These are phyloP conservation scores for Fusarium robinianum DNA, from an alignment of 2,329 filamentous ascomycete species.

Conservation along the genomic window DNA sequence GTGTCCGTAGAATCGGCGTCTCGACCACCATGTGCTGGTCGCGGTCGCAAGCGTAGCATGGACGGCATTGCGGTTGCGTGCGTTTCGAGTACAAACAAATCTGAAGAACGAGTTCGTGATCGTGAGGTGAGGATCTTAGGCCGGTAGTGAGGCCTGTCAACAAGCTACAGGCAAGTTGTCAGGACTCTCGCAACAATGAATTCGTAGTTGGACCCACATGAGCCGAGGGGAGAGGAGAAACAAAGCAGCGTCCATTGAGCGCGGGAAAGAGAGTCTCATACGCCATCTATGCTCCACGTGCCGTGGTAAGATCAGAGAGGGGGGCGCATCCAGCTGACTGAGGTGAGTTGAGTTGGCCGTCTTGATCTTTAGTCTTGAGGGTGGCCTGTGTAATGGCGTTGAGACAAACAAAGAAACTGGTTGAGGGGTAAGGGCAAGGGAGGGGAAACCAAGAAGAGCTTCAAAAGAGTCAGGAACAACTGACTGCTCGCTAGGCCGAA, in stretches of 20 bases:
- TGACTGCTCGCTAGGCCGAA: not conserved
- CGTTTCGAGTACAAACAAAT: no score
- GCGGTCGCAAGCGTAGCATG: not conserved
- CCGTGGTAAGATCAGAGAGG: not conserved
- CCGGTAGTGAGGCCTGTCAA: no score
- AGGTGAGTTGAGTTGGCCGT: no score
- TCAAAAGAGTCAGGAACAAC: not conserved
- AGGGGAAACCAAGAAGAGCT: not conserved
- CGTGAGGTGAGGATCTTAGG: no score
- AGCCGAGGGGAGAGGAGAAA: not conserved
- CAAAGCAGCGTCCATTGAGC: not conserved
- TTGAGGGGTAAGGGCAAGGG: slow-evolving; percentile 1
- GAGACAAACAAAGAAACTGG: slow-evolving; percentile 1
- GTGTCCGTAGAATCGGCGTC: no score
- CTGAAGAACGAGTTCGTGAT: no score
- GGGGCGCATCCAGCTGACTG: no score
- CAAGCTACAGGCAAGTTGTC: no score
- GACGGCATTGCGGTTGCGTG: no score
- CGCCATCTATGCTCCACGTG: not conserved
- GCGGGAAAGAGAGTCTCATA: not conserved
- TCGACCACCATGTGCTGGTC: not conserved
- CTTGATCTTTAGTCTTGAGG: not conserved
- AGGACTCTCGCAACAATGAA: no score
- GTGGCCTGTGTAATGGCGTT: not conserved
- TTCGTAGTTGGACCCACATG: no score